Percentiles rank a stretch among this genome's conserved stretches.
phyloP scores from a whole-genome alignment of 108 stramenopile genomes.

The Cyclotella choctawhatcheeana region DNA sequence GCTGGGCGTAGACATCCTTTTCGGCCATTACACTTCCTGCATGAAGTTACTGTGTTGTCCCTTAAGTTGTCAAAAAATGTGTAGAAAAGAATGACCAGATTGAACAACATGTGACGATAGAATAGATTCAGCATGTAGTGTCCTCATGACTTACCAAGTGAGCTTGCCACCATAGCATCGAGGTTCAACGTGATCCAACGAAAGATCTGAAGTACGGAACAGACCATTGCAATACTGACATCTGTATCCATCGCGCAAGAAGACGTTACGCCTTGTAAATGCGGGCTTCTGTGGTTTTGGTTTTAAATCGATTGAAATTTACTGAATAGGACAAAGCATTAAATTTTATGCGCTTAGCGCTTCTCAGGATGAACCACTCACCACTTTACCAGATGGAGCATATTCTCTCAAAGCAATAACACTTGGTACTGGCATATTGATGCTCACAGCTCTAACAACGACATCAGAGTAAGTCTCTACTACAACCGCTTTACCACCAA shows the following conservation, averaged over 20 bases:
- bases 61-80: conserved; percentile 9
- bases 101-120: too few species aligned
- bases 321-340: too few species aligned
- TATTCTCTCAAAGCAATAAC: conserved; percentile 87
- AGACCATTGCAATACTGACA: conserved; percentile 82
- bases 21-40: conserved; percentile 77
- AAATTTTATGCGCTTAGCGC: not conserved
- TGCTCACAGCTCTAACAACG: conserved; percentile 69
- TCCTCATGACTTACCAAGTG: conserved; percentile 55
- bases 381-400: conserved; percentile 52
- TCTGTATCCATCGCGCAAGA: conserved; percentile 82
- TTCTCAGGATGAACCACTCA: conserved; percentile 18
- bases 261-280: conserved; percentile 88
- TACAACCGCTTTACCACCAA: conserved; percentile 81
- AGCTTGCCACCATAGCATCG: conserved; percentile 72
- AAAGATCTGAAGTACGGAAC: conserved; percentile 75
- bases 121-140: not conserved
- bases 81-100: not conserved
- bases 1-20: conserved; percentile 69
- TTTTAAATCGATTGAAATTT: too few species aligned
- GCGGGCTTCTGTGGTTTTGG: conserved; percentile 55
- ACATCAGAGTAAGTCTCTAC: conserved; percentile 86
- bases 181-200: conserved; percentile 83
- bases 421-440: conserved; percentile 74
- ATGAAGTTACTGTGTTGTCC: conserved; percentile 85